A percentile compares a stretch with the other conserved stretches of the same genome.
These are phyloP conservation scores for Parathielavia hyrcaniae DNA, from an alignment of 495 filamentous ascomycete genomes.

Conservation along the genomic window DNA sequence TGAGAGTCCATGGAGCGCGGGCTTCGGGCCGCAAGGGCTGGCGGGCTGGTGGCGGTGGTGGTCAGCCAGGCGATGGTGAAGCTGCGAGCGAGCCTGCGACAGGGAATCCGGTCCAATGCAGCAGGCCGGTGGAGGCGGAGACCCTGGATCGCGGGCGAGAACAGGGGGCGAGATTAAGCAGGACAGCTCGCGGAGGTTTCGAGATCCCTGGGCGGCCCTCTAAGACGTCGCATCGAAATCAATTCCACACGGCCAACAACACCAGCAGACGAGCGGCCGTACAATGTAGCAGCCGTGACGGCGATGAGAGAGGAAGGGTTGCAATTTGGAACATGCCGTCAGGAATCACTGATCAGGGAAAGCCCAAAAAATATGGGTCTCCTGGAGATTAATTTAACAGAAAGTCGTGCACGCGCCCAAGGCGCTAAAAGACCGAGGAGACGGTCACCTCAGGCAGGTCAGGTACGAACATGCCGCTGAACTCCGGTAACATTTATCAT, in stretches of 20 bases:
- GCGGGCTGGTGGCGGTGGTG: constrained; percentile 30
- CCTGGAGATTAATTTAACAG: not conserved
- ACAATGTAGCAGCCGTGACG: not conserved
- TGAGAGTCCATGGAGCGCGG: constrained; percentile 27
- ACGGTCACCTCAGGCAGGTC: constrained; percentile 2
- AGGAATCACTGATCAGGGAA: not conserved
- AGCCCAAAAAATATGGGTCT: not conserved
- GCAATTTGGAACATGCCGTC: not conserved
- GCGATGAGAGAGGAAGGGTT: not conserved
- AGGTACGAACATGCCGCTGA: not conserved
- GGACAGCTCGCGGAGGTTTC: constrained; percentile 40
- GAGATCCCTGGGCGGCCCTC: constrained; percentile 45
- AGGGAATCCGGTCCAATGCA: constrained; percentile 38
- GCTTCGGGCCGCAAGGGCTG: constrained; percentile 24
- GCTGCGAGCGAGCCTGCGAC: constrained; percentile 45
- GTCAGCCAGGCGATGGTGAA: constrained; percentile 28
- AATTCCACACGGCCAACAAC: constrained; percentile 12
- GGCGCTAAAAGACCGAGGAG: constrained; percentile 2
- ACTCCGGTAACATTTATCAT: too few relatives aligned
- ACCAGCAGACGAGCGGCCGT: not conserved
- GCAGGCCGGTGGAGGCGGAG: constrained; percentile 18
- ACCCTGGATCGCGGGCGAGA: constrained; percentile 4
- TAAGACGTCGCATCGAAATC: constrained; percentile 44
- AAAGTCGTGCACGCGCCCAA: not conserved
- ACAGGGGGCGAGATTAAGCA: constrained; percentile 30